A percentile compares a stretch with the other conserved stretches of the same genome.
Conservation (phyloP, 2,329 filamentous ascomycete genomes). For the Ceratocystis diversiconidia region DNA sequence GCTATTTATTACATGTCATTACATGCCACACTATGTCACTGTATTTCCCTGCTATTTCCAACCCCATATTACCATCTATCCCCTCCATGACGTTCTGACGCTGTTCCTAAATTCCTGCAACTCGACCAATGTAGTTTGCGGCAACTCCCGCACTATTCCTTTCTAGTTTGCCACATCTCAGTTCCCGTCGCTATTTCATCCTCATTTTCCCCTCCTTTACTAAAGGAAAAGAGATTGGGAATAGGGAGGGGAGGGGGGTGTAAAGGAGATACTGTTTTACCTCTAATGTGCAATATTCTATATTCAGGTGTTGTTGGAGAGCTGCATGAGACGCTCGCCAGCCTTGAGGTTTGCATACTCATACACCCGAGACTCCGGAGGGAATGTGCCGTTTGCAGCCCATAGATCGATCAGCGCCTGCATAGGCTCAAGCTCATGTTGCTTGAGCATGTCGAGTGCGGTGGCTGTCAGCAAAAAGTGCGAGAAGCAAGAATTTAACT, state of each 20-base stretch:
- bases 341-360: conserved; percentile 48
- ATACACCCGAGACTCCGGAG: conserved; percentile 55
- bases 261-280: not conserved
- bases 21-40: not conserved
- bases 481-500: conserved; percentile 76
- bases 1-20: not conserved
- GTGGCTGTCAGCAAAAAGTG: conserved; percentile 72
- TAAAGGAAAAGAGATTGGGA: no score
- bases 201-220: not conserved
- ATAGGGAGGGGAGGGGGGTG: not conserved
- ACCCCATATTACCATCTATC: not conserved
- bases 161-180: not conserved
- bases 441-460: conserved; percentile 68
- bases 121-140: not conserved
- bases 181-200: not conserved
- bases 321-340: conserved; percentile 44
- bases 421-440: conserved; percentile 90
- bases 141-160: not conserved
- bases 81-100: not conserved
- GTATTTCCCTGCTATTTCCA: not conserved
- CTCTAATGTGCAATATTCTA: not conserved
- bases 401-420: conserved; percentile 85
- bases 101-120: not conserved
- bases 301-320: conserved; percentile 22
- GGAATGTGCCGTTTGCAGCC: conserved; percentile 77